These are phyloP conservation scores for Akanthomyces uredinophilus DNA, from an alignment of 2,329 filamentous ascomycete species.

Conservation along the genomic window DNA sequence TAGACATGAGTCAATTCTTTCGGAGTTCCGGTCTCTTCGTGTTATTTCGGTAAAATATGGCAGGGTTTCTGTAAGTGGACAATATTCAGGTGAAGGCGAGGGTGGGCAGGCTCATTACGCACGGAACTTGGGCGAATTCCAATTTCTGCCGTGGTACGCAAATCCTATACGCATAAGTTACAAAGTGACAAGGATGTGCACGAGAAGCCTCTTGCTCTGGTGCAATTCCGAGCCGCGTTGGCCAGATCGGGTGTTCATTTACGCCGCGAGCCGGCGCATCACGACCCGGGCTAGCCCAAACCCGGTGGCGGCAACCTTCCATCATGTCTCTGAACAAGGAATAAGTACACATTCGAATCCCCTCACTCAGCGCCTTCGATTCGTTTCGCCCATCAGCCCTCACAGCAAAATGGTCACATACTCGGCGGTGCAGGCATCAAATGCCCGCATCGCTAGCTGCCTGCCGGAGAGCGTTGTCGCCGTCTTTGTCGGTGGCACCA, in stretches of 20 bases:
- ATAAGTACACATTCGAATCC: neutral
- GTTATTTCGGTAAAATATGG: too few species aligned
- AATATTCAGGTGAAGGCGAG: too few species aligned
- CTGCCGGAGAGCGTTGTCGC: conserved; percentile 29
- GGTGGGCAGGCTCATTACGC: too few species aligned
- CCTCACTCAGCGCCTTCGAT: neutral
- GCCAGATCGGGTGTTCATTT: neutral
- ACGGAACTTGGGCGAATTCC: too few species aligned
- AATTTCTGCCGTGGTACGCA: too few species aligned
- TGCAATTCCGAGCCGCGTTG: neutral
- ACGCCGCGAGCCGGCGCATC: neutral
- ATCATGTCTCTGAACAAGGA: too few species aligned
- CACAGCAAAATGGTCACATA: neutral
- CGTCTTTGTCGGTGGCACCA: conserved; percentile 50
- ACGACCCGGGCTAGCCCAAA: neutral
- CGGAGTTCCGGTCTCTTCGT: too few species aligned
- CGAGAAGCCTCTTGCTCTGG: too few species aligned
- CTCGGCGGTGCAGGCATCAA: neutral
- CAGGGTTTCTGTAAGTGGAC: too few species aligned
- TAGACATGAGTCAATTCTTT: too few species aligned
- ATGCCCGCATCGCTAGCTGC: neutral
- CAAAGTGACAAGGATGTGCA: too few species aligned
- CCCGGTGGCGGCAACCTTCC: neutral
- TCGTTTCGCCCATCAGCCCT: neutral
- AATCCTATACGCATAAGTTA: too few species aligned